Base-by-base conservation (phyloP, 2,329 filamentous ascomycete species). In the Dothistroma septosporum region DNA sequence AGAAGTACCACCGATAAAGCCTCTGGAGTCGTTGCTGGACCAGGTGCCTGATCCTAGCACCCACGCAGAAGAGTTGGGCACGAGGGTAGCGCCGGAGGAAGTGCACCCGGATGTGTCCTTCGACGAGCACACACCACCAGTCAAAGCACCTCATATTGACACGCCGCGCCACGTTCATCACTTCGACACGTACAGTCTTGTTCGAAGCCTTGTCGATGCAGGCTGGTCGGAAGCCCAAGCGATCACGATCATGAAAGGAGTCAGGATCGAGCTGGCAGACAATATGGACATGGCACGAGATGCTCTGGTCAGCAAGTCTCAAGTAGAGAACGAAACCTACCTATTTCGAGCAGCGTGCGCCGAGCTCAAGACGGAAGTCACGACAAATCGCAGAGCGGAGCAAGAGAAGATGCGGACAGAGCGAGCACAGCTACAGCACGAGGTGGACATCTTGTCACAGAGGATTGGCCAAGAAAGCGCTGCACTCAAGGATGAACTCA, bases 261-360 rank as follows among this genome's bases (percentile, higher is more conserved):
- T 97, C 59, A 87, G 93, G 22, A 82, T 82, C 2, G 81, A 95
- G 54, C 78, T 99, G 14, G 86, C 88, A 10, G 80, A 87, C 21
- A 95, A 97, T 72, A 82, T 97, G 60, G 87, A 91, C 59, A 80
- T 92, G 14, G 94, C 94, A 52, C 88, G 89, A 71, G 82, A 86
- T 53, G 89, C 87, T 2, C 80, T 97, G 9, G 90, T 97, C 11
- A 91, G 88, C 74, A 97, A 96, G 76, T 91, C 88, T 49, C 91
- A 96, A 70, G 89, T 96, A 41, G 93, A 97, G 73, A 99, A 97
- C 74, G 82, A 97, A 76, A 87, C 87, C 8, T 99, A 99, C 73
- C 83, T 99, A 11, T 99, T 99, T 79, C 85, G 89, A 57, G 94
- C 94, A 1, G 94, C 94, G 2, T 97, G 93, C 74, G 92, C 90